Conservation (phyloP, 805 yeast genomes). For the Monosporozyma siamensis region DNA sequence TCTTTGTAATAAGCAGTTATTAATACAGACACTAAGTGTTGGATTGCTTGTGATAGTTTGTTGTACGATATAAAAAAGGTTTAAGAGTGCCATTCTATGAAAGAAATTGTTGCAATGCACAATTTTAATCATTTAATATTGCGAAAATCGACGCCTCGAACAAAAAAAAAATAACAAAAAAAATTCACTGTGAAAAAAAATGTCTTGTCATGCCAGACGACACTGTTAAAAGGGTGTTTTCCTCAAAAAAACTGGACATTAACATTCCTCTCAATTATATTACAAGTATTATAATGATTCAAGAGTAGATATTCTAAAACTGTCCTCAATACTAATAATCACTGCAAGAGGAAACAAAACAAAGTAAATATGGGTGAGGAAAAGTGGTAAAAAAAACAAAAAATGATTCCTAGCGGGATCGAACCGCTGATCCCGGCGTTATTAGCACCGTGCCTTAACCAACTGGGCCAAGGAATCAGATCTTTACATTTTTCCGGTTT, state of each 20-base stretch:
- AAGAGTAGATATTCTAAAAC: no score
- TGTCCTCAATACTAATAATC: no score
- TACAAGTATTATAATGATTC: no score
- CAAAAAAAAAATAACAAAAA: not conserved
- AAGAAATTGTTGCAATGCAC: no score
- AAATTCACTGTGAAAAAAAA: no score
- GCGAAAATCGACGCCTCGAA: not conserved
- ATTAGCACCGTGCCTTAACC: constrained; percentile 12
- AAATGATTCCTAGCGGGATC: constrained; percentile 12
- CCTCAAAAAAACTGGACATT: no score
- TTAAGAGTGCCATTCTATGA: no score
- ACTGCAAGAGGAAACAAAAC: no score
- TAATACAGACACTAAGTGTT: constrained; percentile 1
- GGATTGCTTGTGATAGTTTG: not conserved
- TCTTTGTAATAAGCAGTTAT: not conserved
- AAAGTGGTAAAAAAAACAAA: not conserved
- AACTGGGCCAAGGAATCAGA: constrained; percentile 11
- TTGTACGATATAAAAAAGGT: not conserved
- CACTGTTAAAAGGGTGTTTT: no score
- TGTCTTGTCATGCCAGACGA: no score
- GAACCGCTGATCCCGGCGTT: constrained; percentile 13
- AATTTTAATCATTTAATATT: not conserved
- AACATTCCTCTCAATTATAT: no score
- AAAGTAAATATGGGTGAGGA: not conserved
- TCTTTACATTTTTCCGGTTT: not conserved